phyloP scores from a whole-genome alignment of 192 early-diverging fungal species.

The Mortierella claussenii region DNA sequence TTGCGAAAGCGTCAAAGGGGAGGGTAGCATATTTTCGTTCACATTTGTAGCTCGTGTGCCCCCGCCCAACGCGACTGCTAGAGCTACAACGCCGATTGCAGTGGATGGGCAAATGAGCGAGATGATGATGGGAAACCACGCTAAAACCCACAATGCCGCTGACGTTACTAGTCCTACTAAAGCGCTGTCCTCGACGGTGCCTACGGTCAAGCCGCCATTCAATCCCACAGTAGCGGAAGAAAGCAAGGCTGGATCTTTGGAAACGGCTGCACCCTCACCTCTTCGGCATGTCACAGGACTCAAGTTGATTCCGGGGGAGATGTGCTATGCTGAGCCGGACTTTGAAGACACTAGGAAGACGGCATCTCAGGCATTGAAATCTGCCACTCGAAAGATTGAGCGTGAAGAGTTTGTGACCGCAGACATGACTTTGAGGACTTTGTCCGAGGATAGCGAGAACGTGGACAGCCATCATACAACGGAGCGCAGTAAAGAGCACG shows the following conservation, averaged over 20 bases:
- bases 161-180: too few relatives aligned
- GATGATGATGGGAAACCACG: not conserved
- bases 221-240: constrained; percentile 10
- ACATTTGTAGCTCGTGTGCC: constrained; percentile 67
- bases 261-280: not conserved
- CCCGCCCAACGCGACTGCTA: constrained; percentile 34
- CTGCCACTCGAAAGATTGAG: constrained; percentile 15
- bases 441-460: not conserved
- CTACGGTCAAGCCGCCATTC: not conserved
- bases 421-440: constrained; percentile 8
- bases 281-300: constrained; percentile 39
- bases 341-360: constrained; percentile 15
- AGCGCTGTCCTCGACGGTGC: not conserved
- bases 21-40: constrained; percentile 82
- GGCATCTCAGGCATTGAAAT: constrained; percentile 16
- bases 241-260: constrained; percentile 1
- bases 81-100: constrained; percentile 57
- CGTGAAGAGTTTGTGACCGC: constrained; percentile 18
- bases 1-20: constrained; percentile 74
- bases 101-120: constrained; percentile 34
- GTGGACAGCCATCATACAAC: not conserved
- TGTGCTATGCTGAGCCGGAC: constrained; percentile 33
- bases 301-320: constrained; percentile 40
- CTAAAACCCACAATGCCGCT: too few relatives aligned
- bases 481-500: too few relatives aligned